Base-by-base conservation (phyloP, 805 yeast genomes). In the Debaryomyces castellii region DNA sequence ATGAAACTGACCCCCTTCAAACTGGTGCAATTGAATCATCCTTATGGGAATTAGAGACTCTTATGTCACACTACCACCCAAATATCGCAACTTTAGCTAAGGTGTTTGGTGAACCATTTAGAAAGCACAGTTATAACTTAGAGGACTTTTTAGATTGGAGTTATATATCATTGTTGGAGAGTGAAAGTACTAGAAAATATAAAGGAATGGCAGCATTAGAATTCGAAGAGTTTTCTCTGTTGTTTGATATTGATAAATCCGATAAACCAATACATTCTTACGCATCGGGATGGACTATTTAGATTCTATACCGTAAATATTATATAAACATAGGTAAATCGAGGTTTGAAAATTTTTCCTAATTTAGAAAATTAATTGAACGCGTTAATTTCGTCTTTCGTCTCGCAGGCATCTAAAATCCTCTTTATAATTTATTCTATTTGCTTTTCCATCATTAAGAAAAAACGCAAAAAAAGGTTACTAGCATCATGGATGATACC, bases 131-230 rank as follows among this genome's bases (percentile, higher is more conserved):
- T 55, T 94, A 94, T 63, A 87, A 87, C 62, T 74, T 94, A 75
- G 99, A 94, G 62, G 98, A 94, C 62, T 94, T 94, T 71, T 67
- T 94, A 57, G 96, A 91, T 64, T 92, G 96, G 89, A 82, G 85
- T 46, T 94, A 91, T 61, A 72, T 76, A 28, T 71, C 86, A 55
- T 63, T 87, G 44, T 55, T 85, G 48, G 82, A 78, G 22, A 80
- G 82, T 58, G 95, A 87, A 62, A 65, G 73, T 40, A 73, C 73
- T 22, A 83, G 89, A 68, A 80, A 62, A 51, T 73, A 88, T 60
- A 85, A 85, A 54, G 80, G 83, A 4, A 82, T 85, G 54, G 86
- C 94, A 3, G 87, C 94, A 0, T 66, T 90, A 39, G 97, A 91
- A 60, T 87, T 74, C 55, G 92, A 87, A 48, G 68, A 63, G 47